phyloP scores from a whole-genome alignment of 345 rosid species.

The Salix exigua region DNA sequence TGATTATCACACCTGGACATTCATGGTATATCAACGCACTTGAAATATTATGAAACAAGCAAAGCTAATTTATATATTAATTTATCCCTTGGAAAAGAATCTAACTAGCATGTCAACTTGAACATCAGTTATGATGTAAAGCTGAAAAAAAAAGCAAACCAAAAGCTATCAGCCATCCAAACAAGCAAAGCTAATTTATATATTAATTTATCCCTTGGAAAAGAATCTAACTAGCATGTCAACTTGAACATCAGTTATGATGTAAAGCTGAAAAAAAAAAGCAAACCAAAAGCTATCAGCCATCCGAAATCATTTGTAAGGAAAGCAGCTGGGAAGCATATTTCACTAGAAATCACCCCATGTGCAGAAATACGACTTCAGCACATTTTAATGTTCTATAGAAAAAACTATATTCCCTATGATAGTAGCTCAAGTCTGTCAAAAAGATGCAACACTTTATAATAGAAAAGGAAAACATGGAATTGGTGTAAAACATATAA shows the following conservation, averaged over 20 bases:
- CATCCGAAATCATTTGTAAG: neutral
- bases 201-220: neutral
- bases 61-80: neutral
- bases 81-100: neutral
- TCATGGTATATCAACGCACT: neutral
- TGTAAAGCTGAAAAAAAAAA: neutral
- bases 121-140: neutral
- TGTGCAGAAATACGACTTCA: neutral
- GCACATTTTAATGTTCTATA: neutral
- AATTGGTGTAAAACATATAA: neutral
- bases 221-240: slow-evolving; percentile 3
- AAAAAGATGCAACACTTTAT: neutral
- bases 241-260: neutral
- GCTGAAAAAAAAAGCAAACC: neutral
- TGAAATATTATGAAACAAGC: neutral
- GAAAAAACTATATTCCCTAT: neutral
- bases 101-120: neutral
- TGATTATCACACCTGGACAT: neutral
- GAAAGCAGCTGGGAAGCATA: neutral
- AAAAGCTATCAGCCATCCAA: neutral
- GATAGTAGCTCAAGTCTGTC: neutral
- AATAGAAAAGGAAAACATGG: neutral
- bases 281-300: neutral
- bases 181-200: too few species aligned
- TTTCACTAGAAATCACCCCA: neutral